phyloP scores from a whole-genome alignment of 2,329 filamentous ascomycete genomes.

The Zarea fungicola region DNA sequence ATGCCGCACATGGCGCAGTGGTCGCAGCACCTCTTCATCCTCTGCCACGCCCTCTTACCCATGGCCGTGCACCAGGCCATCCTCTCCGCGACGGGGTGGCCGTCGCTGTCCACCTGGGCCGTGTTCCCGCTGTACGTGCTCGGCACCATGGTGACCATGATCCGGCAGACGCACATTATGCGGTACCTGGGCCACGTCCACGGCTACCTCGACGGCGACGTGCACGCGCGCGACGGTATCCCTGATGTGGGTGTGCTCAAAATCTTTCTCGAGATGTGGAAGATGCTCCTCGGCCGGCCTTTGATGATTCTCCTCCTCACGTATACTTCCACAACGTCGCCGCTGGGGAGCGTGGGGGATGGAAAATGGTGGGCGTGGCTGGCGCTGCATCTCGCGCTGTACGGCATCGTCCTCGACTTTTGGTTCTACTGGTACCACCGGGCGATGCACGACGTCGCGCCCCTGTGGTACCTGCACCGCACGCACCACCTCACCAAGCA shows the following conservation, averaged over 20 bases:
- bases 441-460: conserved; percentile 33
- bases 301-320: conserved; percentile 28
- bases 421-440: conserved; percentile 39
- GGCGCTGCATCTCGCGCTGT: conserved; percentile 29
- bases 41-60: conserved; percentile 29
- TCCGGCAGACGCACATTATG: conserved; percentile 30
- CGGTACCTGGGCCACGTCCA: conserved; percentile 30
- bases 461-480: conserved; percentile 34
- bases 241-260: conserved; percentile 30
- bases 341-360: conserved; percentile 18
- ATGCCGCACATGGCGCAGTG: conserved; percentile 30
- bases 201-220: conserved; percentile 36
- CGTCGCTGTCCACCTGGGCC: conserved; percentile 22
- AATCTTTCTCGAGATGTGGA: conserved; percentile 24
- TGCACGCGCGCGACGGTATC: conserved; percentile 34
- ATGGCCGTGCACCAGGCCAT: conserved; percentile 30
- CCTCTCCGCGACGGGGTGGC: conserved; percentile 20
- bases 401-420: conserved; percentile 34
- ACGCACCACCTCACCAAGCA: conserved; percentile 41
- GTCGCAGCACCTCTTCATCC: conserved; percentile 30
- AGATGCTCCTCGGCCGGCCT: conserved; percentile 25
- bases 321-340: conserved; percentile 20
- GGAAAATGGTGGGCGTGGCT: conserved; percentile 25
- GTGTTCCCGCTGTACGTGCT: conserved; percentile 31
- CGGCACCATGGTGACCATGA: conserved; percentile 30